Evolutionary conservation across 2,329 filamentous ascomycete species (phyloP), one percentile per base, ranked within the genome.

Genomic region (Alternaria rosae): DNA sequence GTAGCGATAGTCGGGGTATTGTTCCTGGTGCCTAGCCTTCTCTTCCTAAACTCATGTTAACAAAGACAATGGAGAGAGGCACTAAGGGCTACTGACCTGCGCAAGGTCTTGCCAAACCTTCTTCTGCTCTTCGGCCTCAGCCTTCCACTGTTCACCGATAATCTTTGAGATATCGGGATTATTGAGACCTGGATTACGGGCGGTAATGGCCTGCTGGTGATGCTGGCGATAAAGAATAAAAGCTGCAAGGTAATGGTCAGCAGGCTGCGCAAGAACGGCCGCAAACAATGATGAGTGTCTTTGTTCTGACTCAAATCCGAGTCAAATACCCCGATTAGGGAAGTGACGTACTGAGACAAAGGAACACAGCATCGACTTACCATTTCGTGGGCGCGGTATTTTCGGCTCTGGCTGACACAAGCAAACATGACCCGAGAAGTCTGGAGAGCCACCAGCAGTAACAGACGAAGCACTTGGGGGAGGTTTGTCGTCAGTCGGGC

Each of bases 141-240:
- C 86, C 73, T 91, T 89, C 95, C 95, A 99, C 86, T 94, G 91
- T 78, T 93, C 88, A 54, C 94, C 94, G 70, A 98, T 97, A 71
- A 98, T 96, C 81, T 97, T 97, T 68, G 94, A 97, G 71, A 98
- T 97, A 54, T 97, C 93, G 4, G 94, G 94, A 80, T 98, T 98
- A 47, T 94, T 90, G 67, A 97, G 87, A 45, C 93, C 92, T n/a
- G 94, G 94, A 73, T 97, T 88, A 70, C 92, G 87, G 56, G 89
- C 85, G 38, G 94, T 91, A 53, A 98, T 92, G 51, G 88, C 85
- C 17, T 91, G 89, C 80, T 98, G 94, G 73, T 95, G 91, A 78
- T 96, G 91, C 78, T 98, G 94, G 41, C 95, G 93, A 83, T 97
- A 99, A 71, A 99, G 85, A 69, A 99, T 99, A 82, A 99, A 99